Base-by-base conservation (phyloP, 2,329 filamentous ascomycete genomes). In the Colletotrichum lindemuthianum region DNA sequence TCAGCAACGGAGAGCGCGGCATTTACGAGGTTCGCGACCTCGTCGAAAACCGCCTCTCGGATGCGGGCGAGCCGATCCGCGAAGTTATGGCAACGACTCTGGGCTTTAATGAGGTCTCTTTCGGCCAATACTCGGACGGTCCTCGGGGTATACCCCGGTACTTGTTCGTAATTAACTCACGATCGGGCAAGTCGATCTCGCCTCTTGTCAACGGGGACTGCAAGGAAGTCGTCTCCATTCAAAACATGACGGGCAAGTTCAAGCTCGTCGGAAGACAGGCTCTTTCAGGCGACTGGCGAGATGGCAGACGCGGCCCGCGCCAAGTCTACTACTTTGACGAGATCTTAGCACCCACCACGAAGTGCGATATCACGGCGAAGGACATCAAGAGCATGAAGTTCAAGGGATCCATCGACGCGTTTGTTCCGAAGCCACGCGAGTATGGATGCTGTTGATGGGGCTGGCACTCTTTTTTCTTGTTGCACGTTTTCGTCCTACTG, bases 11-110 rank as follows among this genome's bases (percentile, higher is more conserved):
- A 8, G 16, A n/a, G 3, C 15, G 16, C 4, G 47, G 55, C 11
- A 24, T 59, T 2, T 59, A 51, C 36, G 47, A 51, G 6, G 39
- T 59, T 3, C 39, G 32, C 4, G 33, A 34, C n/a, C 48, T 50
- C 32, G 13, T 34, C 48, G n/a, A 13, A 32, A 50, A 50, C 9
- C 3, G 9, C 2, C 44, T 33, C 8, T 47, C 44, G 10, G 32
- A 32, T 1, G 3, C 24, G 5, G 4, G 44, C 9, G 32, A 32
- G 15, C 9, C 32, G n/a, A 9, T 53, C 10, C 37, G 50, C 10
- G 33, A 53, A 32, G 37, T 53, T 9, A 53, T 53, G 50, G 37
- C 50, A 6, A 53, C 37, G 50, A 53, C 37, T 6, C 36, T 43
- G 15, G 43, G 43, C 50, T 39, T 53, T 39, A 12, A 39, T 24